phyloP scores from a whole-genome alignment of 495 filamentous ascomycete genomes.

The Platismatia glauca region DNA sequence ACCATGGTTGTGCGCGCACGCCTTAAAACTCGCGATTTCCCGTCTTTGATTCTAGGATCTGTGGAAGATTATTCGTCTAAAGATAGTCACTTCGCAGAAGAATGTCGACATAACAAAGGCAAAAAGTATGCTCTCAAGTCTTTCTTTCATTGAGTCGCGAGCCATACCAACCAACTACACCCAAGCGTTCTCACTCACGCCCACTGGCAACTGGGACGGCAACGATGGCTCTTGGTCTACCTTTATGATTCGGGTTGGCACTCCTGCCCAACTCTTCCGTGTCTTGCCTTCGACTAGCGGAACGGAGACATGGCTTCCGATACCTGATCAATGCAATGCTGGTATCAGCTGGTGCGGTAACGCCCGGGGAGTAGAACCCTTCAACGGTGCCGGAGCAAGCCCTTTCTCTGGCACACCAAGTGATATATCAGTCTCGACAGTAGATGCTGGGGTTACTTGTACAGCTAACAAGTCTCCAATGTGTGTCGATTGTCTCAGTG shows the following conservation, averaged over 20 bases:
- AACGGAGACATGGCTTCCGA: constrained; percentile 35
- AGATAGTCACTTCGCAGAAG: background rate
- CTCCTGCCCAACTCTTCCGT: constrained; percentile 37
- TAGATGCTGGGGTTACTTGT: constrained; percentile 21
- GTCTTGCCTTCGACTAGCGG: constrained; percentile 39
- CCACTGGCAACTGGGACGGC: constrained; percentile 35
- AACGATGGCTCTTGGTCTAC: constrained; percentile 47
- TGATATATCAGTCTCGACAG: background rate
- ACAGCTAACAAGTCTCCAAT: constrained; percentile 21
- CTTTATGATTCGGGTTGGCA: constrained; percentile 41
- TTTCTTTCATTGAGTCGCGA: background rate
- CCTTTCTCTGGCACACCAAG: constrained; percentile 17
- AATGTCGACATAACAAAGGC: background rate
- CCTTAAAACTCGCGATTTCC: background rate
- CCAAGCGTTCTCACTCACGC: constrained; percentile 13
- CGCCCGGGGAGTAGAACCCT: constrained; percentile 33
- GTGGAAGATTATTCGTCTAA: too few relatives aligned
- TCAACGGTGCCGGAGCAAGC: constrained; percentile 14
- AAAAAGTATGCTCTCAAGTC: background rate
- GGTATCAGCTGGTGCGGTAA: constrained; percentile 29
- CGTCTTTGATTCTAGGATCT: background rate
- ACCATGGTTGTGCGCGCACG: background rate
- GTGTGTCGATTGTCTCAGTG: constrained; percentile 16
- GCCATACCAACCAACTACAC: constrained; percentile 3
- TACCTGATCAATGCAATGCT: constrained; percentile 25